Evolutionary conservation across 352 stramenopile species (phyloP).

Genomic region (Halophytophthora polymorphica): DNA sequence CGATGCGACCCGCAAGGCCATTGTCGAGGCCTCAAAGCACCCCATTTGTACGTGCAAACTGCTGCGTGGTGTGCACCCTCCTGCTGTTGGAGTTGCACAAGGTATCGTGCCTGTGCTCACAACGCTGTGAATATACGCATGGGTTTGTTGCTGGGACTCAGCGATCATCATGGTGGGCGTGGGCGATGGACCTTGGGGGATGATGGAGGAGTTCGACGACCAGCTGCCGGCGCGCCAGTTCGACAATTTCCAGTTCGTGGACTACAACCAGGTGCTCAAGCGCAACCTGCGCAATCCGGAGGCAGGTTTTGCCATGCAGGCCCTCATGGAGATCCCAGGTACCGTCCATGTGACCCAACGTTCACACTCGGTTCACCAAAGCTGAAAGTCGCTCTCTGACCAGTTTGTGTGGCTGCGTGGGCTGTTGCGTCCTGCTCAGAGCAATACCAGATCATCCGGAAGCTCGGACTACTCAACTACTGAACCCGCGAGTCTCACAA

Average conservation of each 20-base stretch:
- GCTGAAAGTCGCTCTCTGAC: no score
- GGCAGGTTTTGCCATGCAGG: constrained; percentile 38
- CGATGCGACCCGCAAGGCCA: constrained; percentile 44
- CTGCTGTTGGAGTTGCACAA: no score
- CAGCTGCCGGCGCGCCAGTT: constrained; percentile 57
- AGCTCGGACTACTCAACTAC: constrained; percentile 23
- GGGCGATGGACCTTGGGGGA: constrained; percentile 72
- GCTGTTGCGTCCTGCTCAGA: constrained; percentile 10
- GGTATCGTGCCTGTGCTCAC: neutral
- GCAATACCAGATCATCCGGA: constrained; percentile 43
- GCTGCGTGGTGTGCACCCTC: neutral
- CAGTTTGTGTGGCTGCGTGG: neutral
- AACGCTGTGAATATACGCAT: neutral
- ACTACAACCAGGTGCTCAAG: constrained; percentile 59
- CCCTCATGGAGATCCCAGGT: constrained; percentile 51
- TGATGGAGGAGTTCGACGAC: constrained; percentile 80
- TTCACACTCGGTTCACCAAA: no score
- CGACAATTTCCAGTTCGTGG: constrained; percentile 85
- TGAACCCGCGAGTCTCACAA: no score
- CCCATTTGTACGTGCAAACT: constrained; percentile 47
- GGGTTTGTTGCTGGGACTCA: constrained; percentile 1
- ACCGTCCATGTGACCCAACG: no score
- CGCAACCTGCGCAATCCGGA: constrained; percentile 34
- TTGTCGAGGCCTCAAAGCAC: constrained; percentile 67
- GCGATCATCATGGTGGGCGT: constrained; percentile 69